A percentile compares a stretch with the other conserved stretches of the same genome.
Evolutionary conservation across 2,329 filamentous ascomycete genomes (phyloP).

Genomic region (Penicillium sp.): DNA sequence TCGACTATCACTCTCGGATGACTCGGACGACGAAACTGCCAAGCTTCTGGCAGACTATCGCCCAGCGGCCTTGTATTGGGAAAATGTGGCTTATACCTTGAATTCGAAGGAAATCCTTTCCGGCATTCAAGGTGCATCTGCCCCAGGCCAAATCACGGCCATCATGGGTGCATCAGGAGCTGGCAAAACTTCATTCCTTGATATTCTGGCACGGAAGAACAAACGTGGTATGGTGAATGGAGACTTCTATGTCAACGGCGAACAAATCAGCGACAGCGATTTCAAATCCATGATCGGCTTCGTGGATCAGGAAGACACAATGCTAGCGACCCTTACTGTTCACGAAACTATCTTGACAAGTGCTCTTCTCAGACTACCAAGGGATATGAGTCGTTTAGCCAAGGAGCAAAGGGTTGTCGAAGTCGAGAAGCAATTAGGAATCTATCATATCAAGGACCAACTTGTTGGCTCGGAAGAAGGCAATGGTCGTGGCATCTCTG

Average conservation of each 20-base stretch:
- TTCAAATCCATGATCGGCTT: constrained; percentile 94
- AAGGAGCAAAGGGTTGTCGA: constrained; percentile 92
- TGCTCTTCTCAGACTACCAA: constrained; percentile 85
- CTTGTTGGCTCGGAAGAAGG: constrained; percentile 95
- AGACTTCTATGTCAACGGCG: constrained; percentile 89
- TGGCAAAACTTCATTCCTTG: constrained; percentile 94
- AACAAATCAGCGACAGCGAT: constrained; percentile 79
- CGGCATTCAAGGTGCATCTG: constrained; percentile 80
- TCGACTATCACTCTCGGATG: constrained; percentile 75
- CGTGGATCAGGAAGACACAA: constrained; percentile 96
- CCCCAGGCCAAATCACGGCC: constrained; percentile 90
- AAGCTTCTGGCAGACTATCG: constrained; percentile 92
- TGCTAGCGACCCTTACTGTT: constrained; percentile 92
- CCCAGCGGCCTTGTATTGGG: constrained; percentile 83
- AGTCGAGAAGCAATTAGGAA: constrained; percentile 93
- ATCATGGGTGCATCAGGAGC: constrained; percentile 99
- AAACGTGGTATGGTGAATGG: constrained; percentile 80
- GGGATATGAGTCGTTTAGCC: constrained; percentile 81
- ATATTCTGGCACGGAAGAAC: constrained; percentile 95
- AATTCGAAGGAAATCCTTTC: constrained; percentile 85
- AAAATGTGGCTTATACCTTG: constrained; percentile 81
- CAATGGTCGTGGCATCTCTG: constrained; percentile 90
- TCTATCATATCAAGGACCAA: constrained; percentile 90
- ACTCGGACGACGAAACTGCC: constrained; percentile 82
- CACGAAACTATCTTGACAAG: constrained; percentile 97